Percentiles rank a stretch among this genome's conserved stretches.
Conservation (phyloP, 441 rosid genomes). For the Erysimum cheiri region DNA sequence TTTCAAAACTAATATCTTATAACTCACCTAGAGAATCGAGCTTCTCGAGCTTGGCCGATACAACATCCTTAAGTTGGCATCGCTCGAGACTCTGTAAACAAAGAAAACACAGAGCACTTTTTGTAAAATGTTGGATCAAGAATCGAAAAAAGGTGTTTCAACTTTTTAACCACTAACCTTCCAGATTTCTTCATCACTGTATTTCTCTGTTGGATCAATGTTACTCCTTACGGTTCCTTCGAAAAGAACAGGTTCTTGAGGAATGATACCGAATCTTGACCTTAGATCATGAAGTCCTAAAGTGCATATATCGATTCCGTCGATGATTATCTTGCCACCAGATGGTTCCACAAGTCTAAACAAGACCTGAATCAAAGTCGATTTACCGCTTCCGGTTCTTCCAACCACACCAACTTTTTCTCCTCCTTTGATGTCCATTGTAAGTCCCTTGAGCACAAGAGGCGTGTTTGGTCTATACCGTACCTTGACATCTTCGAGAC, state of each 20-base stretch:
- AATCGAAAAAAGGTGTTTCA: neutral
- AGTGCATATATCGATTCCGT: conserved; percentile 73
- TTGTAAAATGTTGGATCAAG: neutral
- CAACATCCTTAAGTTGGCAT: conserved; percentile 87
- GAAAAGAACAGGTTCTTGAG: conserved; percentile 95
- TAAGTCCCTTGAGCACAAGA: conserved; percentile 81
- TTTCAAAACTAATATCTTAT: neutral
- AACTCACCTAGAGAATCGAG: conserved; percentile 75
- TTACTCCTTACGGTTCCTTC: conserved; percentile 97
- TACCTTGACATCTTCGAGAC: conserved; percentile 80
- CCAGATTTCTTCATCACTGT: conserved; percentile 91
- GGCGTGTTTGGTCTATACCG: conserved; percentile 88
- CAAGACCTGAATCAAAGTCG: conserved; percentile 88
- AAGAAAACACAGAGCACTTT: neutral
- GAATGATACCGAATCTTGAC: conserved; percentile 93
- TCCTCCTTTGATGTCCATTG: conserved; percentile 79
- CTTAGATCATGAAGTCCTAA: conserved; percentile 92
- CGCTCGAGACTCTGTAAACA: conserved; percentile 73
- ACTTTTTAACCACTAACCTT: conserved; percentile 51
- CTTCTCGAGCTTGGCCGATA: conserved; percentile 80
- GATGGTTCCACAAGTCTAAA: conserved; percentile 92
- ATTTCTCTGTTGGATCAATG: conserved; percentile 79
- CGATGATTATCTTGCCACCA: conserved; percentile 77
- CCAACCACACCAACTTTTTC: conserved; percentile 94
- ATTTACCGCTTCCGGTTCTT: conserved; percentile 95